Percentiles rank a stretch among this genome's conserved stretches.
Evolutionary conservation across 2,329 filamentous ascomycete species (phyloP).

Genomic region (Neonectria neomacrospora): DNA sequence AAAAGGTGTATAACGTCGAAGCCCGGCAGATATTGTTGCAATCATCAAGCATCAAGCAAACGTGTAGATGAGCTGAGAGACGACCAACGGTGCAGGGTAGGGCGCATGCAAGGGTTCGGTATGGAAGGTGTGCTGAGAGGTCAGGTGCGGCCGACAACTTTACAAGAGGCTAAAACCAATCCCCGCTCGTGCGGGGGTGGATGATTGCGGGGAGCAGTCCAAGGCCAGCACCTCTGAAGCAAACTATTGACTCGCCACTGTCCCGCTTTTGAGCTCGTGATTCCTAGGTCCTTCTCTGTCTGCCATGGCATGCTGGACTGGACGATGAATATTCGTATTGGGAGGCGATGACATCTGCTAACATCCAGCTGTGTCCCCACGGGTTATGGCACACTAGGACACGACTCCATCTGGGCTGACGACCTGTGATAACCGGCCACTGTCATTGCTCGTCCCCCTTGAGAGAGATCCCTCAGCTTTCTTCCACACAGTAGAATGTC

Average conservation of each 20-base stretch:
- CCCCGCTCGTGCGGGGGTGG: conserved; percentile 39
- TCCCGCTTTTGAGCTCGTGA: not conserved
- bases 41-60: conserved; percentile 7
- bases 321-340: not conserved
- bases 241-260: conserved; percentile 15
- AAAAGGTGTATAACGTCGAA: not conserved
- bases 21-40: not conserved
- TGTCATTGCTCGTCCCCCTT: not conserved
- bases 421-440: not conserved
- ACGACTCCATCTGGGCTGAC: not conserved
- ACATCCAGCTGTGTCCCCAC: not conserved
- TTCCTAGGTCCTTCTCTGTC: not conserved
- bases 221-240: too few relatives aligned
- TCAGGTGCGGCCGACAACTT: conserved; percentile 24
- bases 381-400: too few relatives aligned
- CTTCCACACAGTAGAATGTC: not conserved
- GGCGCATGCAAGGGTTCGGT: conserved; percentile 1
- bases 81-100: conserved; percentile 4
- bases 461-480: not conserved
- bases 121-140: conserved; percentile 11
- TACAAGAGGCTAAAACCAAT: conserved; percentile 24
- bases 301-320: not conserved
- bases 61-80: not conserved
- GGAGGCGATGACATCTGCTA: not conserved
- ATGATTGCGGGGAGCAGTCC: conserved; percentile 34